Evolutionary conservation across 768 basidiomycete species (phyloP).

Genomic region (Bullera alba): DNA sequence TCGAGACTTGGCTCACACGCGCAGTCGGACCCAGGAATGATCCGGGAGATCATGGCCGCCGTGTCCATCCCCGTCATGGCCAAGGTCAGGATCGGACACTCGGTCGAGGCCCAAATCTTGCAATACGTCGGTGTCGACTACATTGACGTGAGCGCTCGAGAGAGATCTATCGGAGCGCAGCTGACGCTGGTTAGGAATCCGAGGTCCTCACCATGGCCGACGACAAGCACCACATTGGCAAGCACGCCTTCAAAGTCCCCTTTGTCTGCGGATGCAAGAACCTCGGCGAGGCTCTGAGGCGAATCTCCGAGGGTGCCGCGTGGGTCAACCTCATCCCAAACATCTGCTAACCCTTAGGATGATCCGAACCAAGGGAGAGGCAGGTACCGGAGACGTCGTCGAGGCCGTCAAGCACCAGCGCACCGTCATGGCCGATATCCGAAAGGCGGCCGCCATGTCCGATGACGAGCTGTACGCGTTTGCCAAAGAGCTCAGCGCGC

Average conservation of each 20-base stretch:
- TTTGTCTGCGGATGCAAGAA: slow-evolving; percentile 95
- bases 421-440: slow-evolving; percentile 73
- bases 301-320: slow-evolving; percentile 94
- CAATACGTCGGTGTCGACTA: slow-evolving; percentile 94
- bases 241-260: slow-evolving; percentile 82
- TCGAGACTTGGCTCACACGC: neutral
- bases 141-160: slow-evolving; percentile 42
- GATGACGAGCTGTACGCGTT: slow-evolving; percentile 91
- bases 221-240: slow-evolving; percentile 93
- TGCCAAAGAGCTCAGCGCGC: slow-evolving; percentile 69
- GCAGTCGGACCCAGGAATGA: slow-evolving; percentile 89
- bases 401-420: slow-evolving; percentile 85
- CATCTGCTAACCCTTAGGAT: slow-evolving; percentile 48
- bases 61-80: slow-evolving; percentile 94
- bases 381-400: slow-evolving; percentile 51
- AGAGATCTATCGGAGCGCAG: neutral
- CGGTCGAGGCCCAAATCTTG: slow-evolving; percentile 96
- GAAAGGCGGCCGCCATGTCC: slow-evolving; percentile 74
- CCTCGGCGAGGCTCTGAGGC: slow-evolving; percentile 89
- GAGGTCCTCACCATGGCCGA: slow-evolving; percentile 89
- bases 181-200: slow-evolving; percentile 32
- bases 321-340: slow-evolving; percentile 30
- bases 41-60: slow-evolving; percentile 88
- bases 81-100: slow-evolving; percentile 89
- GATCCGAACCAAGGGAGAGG: slow-evolving; percentile 84